Percentiles rank a stretch among this genome's conserved stretches.
These are phyloP conservation scores for Venturia nashicola DNA, from an alignment of 2,329 filamentous ascomycete species.

Conservation along the genomic window DNA sequence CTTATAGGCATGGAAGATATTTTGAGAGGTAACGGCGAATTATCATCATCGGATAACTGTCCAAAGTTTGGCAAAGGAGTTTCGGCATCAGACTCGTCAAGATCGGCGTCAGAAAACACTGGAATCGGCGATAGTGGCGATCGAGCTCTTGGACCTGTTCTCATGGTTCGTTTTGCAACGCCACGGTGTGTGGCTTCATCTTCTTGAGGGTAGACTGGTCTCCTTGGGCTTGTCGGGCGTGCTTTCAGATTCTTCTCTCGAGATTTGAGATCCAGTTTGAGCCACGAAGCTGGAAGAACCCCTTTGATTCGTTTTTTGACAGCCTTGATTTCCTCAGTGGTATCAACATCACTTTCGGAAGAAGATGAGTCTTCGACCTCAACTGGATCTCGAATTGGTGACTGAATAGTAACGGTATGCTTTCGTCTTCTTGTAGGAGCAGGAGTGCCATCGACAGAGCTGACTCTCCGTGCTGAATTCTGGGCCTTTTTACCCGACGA, in stretches of 20 bases:
- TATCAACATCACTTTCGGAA: slow-evolving; percentile 6
- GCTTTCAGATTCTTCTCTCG: slow-evolving; percentile 12
- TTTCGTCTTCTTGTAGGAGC: neutral
- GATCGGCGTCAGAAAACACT: neutral
- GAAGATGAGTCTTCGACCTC: neutral
- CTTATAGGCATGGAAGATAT: neutral
- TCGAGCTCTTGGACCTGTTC: neutral
- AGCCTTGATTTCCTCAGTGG: slow-evolving; percentile 3
- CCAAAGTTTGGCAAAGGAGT: neutral
- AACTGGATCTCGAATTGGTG: neutral
- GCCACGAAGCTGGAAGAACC: slow-evolving; percentile 37
- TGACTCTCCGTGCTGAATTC: neutral
- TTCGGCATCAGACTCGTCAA: slow-evolving; percentile 1
- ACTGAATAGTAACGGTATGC: neutral
- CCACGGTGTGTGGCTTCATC: slow-evolving; percentile 3
- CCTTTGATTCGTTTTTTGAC: slow-evolving; percentile 27
- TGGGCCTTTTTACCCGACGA: neutral
- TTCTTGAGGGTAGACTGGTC: neutral
- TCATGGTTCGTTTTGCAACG: neutral
- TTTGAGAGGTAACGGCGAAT: neutral
- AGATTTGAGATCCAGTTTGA: slow-evolving; percentile 32
- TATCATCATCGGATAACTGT: neutral
- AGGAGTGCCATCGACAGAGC: neutral
- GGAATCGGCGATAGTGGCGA: neutral
- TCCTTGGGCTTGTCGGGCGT: slow-evolving; percentile 10